Percentiles rank a stretch among this genome's conserved stretches.
These are phyloP conservation scores for Hysterangium stoloniferum DNA, from an alignment of 768 basidiomycete species.

Conservation along the genomic window DNA sequence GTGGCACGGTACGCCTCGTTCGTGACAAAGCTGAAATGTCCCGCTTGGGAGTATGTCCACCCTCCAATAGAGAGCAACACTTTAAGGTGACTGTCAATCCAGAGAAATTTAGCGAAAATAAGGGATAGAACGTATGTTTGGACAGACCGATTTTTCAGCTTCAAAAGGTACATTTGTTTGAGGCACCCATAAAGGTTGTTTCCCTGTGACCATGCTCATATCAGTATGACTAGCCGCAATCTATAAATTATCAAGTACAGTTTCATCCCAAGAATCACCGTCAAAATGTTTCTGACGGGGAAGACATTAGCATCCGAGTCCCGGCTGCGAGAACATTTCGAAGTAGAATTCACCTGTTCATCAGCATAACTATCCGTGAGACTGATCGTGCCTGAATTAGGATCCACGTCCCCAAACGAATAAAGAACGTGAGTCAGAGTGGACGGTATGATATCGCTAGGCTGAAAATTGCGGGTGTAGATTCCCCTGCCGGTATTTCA, in stretches of 20 bases:
- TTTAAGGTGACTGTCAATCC: slow-evolving; percentile 38
- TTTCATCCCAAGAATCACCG: slow-evolving; percentile 64
- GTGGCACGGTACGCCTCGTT: slow-evolving; percentile 39
- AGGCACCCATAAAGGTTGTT: slow-evolving; percentile 77
- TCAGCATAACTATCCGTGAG: slow-evolving; percentile 75
- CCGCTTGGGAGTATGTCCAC: slow-evolving; percentile 64
- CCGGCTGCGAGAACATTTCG: not conserved
- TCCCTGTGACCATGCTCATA: slow-evolving; percentile 26
- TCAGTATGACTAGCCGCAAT: not conserved
- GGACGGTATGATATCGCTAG: slow-evolving; percentile 49
- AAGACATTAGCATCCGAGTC: slow-evolving; percentile 8
- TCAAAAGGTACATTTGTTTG: slow-evolving; percentile 64
- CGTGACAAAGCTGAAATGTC: slow-evolving; percentile 61
- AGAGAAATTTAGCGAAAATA: not conserved
- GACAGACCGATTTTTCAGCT: slow-evolving; percentile 42
- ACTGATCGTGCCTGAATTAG: slow-evolving; percentile 50
- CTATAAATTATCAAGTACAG: slow-evolving; percentile 11
- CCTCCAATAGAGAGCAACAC: slow-evolving; percentile 49
- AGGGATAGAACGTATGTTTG: not conserved
- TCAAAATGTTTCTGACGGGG: slow-evolving; percentile 56
- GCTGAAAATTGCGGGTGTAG: slow-evolving; percentile 60
- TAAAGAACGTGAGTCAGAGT: slow-evolving; percentile 73
- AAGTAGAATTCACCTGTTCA: slow-evolving; percentile 37
- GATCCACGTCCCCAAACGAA: slow-evolving; percentile 67
- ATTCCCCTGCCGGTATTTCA: slow-evolving; percentile 37